phyloP scores from a whole-genome alignment of 495 filamentous ascomycete species.

The Daldinia decipiens region DNA sequence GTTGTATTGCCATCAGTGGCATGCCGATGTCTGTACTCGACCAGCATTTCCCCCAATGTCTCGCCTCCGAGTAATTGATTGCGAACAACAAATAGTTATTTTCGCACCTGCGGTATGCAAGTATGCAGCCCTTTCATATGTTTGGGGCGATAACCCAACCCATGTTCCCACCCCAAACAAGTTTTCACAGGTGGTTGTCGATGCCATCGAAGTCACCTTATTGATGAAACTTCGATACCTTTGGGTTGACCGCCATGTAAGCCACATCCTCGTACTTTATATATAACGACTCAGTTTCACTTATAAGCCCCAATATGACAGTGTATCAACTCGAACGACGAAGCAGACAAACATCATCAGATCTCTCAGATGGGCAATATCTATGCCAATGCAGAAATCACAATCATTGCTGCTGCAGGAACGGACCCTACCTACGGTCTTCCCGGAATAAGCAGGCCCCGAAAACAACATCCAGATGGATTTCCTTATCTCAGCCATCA shows the following conservation, averaged over 20 bases:
- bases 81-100: background rate
- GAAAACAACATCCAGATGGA: too few species aligned
- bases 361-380: constrained; percentile 50
- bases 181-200: background rate
- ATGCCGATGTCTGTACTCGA: background rate
- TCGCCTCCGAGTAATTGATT: background rate
- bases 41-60: background rate
- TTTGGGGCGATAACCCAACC: background rate
- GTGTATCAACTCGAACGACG: constrained; percentile 52
- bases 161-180: background rate
- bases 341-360: constrained; percentile 43
- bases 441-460: constrained; percentile 18
- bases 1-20: background rate
- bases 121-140: background rate
- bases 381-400: constrained; percentile 49
- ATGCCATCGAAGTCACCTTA: background rate
- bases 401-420: constrained; percentile 50
- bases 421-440: constrained; percentile 23
- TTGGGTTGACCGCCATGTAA: constrained; percentile 18
- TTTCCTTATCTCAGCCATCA: too few species aligned
- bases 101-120: background rate
- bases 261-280: background rate
- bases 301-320: constrained; percentile 15
- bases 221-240: constrained; percentile 13
- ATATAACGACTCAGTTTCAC: background rate